Evolutionary conservation across 495 filamentous ascomycete genomes (phyloP).

Genomic region (Aspergillus mulundensis): DNA sequence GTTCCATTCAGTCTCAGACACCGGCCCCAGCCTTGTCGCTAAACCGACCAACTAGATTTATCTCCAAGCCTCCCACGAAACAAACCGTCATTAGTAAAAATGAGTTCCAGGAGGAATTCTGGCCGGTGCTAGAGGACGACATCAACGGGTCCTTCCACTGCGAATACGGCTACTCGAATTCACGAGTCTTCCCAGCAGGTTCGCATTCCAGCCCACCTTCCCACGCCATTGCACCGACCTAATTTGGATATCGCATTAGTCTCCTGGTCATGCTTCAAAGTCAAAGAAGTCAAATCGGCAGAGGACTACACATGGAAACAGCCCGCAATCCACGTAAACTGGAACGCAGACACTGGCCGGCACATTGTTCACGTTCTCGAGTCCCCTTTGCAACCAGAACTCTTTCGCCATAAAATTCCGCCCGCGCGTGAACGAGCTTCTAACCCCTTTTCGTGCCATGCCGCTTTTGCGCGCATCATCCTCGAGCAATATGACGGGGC

Average conservation of each 20-base stretch:
- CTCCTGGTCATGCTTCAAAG: constrained; percentile 17
- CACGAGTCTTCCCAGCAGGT: background rate
- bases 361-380: constrained; percentile 12
- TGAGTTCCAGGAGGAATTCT: constrained; percentile 6
- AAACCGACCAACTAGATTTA: background rate
- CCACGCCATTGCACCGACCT: background rate
- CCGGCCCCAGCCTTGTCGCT: no score
- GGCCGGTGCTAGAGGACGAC: constrained; percentile 3
- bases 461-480: constrained; percentile 3
- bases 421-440: background rate
- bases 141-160: constrained; percentile 18
- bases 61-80: no score
- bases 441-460: constrained; percentile 16
- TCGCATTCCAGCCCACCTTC: background rate
- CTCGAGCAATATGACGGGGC: constrained; percentile 7
- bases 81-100: background rate
- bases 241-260: constrained; percentile 4
- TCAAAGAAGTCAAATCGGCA: constrained; percentile 9
- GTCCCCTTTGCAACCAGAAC: background rate
- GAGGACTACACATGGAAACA: constrained; percentile 13
- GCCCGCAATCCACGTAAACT: constrained; percentile 8
- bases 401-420: background rate
- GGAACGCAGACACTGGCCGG: background rate
- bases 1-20: background rate
- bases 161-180: background rate